Base-by-base conservation (phyloP, 2,329 filamentous ascomycete species). In the Fusarium sp. region DNA sequence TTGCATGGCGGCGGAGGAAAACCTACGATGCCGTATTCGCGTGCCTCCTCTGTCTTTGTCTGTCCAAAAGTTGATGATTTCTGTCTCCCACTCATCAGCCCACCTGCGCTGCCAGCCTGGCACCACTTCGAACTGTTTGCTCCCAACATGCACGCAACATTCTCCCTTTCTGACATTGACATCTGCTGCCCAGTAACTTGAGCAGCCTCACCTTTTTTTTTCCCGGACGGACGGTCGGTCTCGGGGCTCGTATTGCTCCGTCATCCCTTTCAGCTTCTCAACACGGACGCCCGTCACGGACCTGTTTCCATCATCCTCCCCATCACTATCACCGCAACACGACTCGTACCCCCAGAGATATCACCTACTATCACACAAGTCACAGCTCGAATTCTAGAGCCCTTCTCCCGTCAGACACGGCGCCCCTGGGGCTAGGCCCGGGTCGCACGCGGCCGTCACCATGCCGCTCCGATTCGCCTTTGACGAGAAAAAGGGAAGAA, bases 401-500 rank as follows among this genome's bases (percentile, higher is more conserved):
- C 40, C 36, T 69, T 54, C 56, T 51, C 27, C 40, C 38, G n/a
- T 63, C 56, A 25, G 51, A 53, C 61, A 58, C 65, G 62, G 55
- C 25, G 34, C 25, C 44, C 38, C 65, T 38, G 71, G 67, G 54
- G 67, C 65, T 74, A 64, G 62, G 61, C 67, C 64, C 62, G 59
- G 67, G 59, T 58, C 62, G 62, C 56, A 67, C 27, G 58, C 57
- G 44, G 38, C 60, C 60, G 63, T 73, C 71, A 65, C 65, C 23
- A 67, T 65, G 58, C 64, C 63, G 44, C 14, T 62, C 62, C 71
- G 68, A 73, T 74, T 73, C 63, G 72, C 57, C 49, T 16, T 73
- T 73, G 56, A 55, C 25, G 36, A 27, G 9, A 31, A 31, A 25
- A 31, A 5, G 33, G 29, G 55, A 61, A n/a, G 23, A 36, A 31